phyloP scores from a whole-genome alignment of 768 basidiomycete genomes.

The Suillus clintonianus region DNA sequence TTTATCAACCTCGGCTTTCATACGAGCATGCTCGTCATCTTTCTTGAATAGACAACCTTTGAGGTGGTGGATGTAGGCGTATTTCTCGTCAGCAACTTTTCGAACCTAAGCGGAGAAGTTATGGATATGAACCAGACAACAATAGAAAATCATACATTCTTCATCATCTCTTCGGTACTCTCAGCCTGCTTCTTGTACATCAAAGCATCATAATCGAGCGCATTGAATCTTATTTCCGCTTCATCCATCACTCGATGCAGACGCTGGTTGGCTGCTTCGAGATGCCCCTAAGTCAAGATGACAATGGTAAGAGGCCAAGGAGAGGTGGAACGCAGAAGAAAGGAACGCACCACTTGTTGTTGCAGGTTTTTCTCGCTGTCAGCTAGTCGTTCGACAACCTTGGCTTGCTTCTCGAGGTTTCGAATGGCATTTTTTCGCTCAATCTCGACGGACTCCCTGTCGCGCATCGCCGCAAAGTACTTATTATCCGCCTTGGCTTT shows the following conservation, averaged over 20 bases:
- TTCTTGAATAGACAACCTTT: constrained; percentile 18
- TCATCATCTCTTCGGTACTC: constrained; percentile 43
- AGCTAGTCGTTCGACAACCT: constrained; percentile 63
- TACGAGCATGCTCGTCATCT: constrained; percentile 51
- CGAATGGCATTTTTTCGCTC: constrained; percentile 69
- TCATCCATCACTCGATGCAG: constrained; percentile 32
- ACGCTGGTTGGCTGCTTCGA: constrained; percentile 48
- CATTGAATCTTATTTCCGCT: constrained; percentile 27
- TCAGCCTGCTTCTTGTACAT: constrained; percentile 38
- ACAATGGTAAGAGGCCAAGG: not conserved
- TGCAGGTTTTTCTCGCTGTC: constrained; percentile 64
- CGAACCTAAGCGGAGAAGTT: constrained; percentile 26
- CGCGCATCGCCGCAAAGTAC: constrained; percentile 87
- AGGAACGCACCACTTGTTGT: constrained; percentile 56
- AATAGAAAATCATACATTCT: constrained; percentile 29
- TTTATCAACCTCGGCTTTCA: constrained; percentile 55
- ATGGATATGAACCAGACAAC: not conserved
- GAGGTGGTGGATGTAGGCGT: constrained; percentile 23
- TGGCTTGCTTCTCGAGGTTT: constrained; percentile 58
- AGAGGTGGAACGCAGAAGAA: not conserved
- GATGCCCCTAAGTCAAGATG: constrained; percentile 29
- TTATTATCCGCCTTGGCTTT: constrained; percentile 97
- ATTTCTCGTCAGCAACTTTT: constrained; percentile 33
- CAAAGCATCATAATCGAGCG: constrained; percentile 32
- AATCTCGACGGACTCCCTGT: constrained; percentile 78